Base-by-base conservation (phyloP, 202 grass and related monocot genomes). In the Carex arenaria region DNA sequence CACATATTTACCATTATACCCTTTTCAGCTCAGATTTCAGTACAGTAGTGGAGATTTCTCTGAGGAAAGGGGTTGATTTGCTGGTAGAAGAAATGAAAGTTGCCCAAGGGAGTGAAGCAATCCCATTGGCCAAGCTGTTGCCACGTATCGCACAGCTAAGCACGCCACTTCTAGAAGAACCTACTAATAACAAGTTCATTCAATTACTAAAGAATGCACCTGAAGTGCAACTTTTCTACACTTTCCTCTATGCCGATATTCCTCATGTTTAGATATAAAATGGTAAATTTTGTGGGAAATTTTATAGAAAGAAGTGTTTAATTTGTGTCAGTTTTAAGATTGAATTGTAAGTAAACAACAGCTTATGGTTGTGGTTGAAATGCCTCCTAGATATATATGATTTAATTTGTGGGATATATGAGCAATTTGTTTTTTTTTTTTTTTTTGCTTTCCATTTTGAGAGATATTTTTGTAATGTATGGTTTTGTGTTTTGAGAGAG, bases 191-290 rank as follows among this genome's bases (percentile, higher is more conserved):
- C 87, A 96, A 91, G 63, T 91, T 96, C 80, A 90, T 92, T 22
- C 85, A 94, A 81, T 90, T 87, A 47, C 87, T 99, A 52, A 77
- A 75, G 88, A 92, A 63, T 69, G 87, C 91, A 86, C 90, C 89
- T 4, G 91, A 99, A 86, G 93, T 96, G 56, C 89, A 89, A 53
- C 90, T 96, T 73, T 99, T 99, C 83, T 96, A 92, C 84, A 91
- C 97, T 30, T 91, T 99, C 52, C 88, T 99, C 18, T 99, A 96
- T 26, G 91, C 97, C 4, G 93, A 94, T 79, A 94, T 96, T 85
- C 87, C 81, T 51, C 72, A 67, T 84, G 61, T 49, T 88, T 71
- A 83, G 66, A 18, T 83, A 13, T 81, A 82, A 56, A 64, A 79
- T 80, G 3, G 0, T 71, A 70, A 54, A 54, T 87, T 87, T 78